Evolutionary conservation across 768 basidiomycete genomes (phyloP).

Genomic region (Rossbeevera mucosa): DNA sequence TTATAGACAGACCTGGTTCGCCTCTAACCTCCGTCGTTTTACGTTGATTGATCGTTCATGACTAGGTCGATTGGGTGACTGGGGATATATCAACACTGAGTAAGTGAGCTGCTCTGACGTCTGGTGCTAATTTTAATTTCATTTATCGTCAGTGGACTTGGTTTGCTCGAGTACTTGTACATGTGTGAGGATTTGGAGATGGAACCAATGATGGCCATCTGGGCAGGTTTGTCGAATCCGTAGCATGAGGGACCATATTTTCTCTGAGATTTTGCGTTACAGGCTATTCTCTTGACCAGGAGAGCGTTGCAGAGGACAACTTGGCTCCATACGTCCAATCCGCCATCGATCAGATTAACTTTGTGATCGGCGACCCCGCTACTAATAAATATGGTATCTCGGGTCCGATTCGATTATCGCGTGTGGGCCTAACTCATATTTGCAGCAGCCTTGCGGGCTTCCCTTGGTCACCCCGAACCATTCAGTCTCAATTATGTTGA

Average conservation of each 20-base stretch:
- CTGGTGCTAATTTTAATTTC: not conserved
- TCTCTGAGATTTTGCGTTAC: not conserved
- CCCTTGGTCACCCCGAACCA: constrained; percentile 51
- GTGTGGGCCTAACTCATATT: not conserved
- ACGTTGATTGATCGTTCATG: constrained; percentile 1
- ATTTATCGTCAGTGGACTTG: constrained; percentile 42
- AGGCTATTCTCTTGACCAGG: constrained; percentile 49
- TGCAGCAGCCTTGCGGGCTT: constrained; percentile 48
- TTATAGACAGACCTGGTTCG: constrained; percentile 46
- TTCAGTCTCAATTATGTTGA: constrained; percentile 48
- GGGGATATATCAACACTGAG: constrained; percentile 62
- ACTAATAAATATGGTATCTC: constrained; percentile 33
- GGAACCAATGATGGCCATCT: constrained; percentile 60
- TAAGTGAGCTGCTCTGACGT: constrained; percentile 21
- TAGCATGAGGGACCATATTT: constrained; percentile 1
- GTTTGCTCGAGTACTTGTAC: constrained; percentile 51
- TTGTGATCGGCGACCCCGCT: constrained; percentile 51
- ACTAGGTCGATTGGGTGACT: constrained; percentile 51
- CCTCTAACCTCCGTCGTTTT: not conserved
- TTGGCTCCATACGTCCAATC: constrained; percentile 51
- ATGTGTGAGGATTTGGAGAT: constrained; percentile 55
- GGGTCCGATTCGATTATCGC: constrained; percentile 9
- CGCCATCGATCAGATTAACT: constrained; percentile 60
- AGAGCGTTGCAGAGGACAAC: constrained; percentile 39
- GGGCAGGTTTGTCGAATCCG: constrained; percentile 38